Percentiles rank a stretch among this genome's conserved stretches.
phyloP scores from a whole-genome alignment of 2,329 filamentous ascomycete species.

The Clonostachys rhizophaga region DNA sequence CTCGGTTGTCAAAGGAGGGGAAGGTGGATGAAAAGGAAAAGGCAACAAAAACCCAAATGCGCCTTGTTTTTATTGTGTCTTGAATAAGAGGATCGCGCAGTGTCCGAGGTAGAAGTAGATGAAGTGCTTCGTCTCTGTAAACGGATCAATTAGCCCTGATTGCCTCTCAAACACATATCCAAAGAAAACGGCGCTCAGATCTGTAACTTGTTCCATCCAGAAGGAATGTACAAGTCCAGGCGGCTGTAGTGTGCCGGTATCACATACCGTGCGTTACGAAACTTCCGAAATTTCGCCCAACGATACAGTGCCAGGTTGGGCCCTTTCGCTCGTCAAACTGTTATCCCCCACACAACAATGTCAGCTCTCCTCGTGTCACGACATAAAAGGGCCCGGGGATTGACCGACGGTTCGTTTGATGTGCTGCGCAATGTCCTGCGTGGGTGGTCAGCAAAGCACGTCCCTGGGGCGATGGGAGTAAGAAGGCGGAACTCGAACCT shows the following conservation, averaged over 20 bases:
- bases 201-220: not conserved
- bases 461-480: not conserved
- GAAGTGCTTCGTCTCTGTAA: conserved; percentile 94
- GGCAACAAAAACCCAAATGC: too few relatives aligned
- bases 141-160: not conserved
- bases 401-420: conserved; percentile 82
- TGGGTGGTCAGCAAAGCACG: conserved; percentile 8
- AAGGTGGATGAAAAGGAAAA: too few relatives aligned
- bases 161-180: too few relatives aligned
- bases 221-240: not conserved
- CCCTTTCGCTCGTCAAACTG: conserved; percentile 97
- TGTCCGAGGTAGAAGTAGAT: conserved; percentile 99
- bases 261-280: conserved; percentile 91
- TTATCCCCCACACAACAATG: not conserved
- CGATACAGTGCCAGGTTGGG: conserved; percentile 98
- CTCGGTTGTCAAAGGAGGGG: too few relatives aligned
- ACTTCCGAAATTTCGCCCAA: conserved; percentile 97
- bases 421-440: conserved; percentile 86
- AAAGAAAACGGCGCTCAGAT: not conserved
- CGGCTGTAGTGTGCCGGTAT: not conserved
- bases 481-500: conserved; percentile 29
- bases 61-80: conserved; percentile 70
- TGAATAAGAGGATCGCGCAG: conserved; percentile 97
- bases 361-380: not conserved
- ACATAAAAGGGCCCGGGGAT: not conserved